phyloP scores from a whole-genome alignment of 2,329 filamentous ascomycete species.

The Nectriaceae sp. region DNA sequence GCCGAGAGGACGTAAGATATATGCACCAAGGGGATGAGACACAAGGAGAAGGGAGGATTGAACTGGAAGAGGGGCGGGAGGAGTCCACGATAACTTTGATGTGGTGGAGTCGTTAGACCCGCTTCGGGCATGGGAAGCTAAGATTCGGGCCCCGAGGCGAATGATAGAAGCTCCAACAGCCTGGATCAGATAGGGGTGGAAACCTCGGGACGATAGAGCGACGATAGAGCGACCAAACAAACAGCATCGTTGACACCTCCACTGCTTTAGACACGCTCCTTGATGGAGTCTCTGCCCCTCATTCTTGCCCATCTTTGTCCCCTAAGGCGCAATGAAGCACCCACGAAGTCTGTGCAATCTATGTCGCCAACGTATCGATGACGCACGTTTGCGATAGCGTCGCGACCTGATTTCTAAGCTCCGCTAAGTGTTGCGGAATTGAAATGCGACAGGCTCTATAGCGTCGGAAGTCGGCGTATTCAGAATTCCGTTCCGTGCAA shows the following conservation, averaged over 20 bases:
- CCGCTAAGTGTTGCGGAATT: background rate
- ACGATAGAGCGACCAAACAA: background rate
- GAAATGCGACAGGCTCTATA: background rate
- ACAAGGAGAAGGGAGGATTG: background rate
- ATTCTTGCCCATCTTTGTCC: too few relatives aligned
- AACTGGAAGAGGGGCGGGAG: background rate
- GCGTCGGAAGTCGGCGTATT: background rate
- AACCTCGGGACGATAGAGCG: too few relatives aligned
- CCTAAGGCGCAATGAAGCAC: too few relatives aligned
- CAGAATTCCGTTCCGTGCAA: background rate
- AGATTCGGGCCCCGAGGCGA: too few relatives aligned
- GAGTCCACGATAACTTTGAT: slow-evolving; percentile 10
- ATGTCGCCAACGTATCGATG: background rate
- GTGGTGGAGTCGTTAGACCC: slow-evolving; percentile 8
- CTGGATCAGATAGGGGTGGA: too few relatives aligned
- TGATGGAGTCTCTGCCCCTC: too few relatives aligned
- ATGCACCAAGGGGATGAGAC: too few relatives aligned
- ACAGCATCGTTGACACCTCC: background rate
- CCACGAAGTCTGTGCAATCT: too few relatives aligned
- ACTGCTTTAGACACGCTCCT: too few relatives aligned
- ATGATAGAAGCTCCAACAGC: too few relatives aligned
- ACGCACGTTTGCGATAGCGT: background rate
- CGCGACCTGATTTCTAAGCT: slow-evolving; percentile 1
- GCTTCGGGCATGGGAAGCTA: background rate
- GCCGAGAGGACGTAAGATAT: background rate